Evolutionary conservation across 805 yeast genomes (phyloP).

Genomic region (Ogataea dorogensis): DNA sequence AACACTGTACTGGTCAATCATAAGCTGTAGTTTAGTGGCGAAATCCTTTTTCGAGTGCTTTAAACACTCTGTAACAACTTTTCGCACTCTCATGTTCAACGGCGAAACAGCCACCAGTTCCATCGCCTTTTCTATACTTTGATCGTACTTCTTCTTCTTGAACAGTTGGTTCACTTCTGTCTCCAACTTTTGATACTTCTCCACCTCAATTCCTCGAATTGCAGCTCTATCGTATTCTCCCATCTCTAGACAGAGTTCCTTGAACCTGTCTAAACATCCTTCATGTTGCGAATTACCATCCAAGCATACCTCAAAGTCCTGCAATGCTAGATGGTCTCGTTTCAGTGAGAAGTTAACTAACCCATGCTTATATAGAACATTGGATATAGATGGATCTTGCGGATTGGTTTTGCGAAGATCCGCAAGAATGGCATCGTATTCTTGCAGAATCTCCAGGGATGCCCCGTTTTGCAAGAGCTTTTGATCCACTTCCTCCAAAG

Average conservation of each 20-base stretch:
- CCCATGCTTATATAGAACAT: conserved; percentile 58
- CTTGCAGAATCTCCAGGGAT: conserved; percentile 29
- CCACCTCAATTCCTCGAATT: conserved; percentile 11
- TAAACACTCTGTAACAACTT: conserved; percentile 32
- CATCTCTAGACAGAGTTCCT: conserved; percentile 48
- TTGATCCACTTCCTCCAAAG: conserved; percentile 14
- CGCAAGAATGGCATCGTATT: conserved; percentile 28
- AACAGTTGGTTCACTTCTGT: conserved; percentile 1
- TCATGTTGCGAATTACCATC: conserved; percentile 30
- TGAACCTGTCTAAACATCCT: conserved; percentile 50
- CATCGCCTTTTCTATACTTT: conserved; percentile 33
- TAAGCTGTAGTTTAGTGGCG: conserved; percentile 18
- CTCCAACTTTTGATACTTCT: conserved; percentile 3
- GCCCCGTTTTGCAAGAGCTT: conserved; percentile 28
- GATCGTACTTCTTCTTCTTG: conserved; percentile 22
- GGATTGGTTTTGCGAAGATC: conserved; percentile 17
- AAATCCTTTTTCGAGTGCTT: conserved; percentile 16
- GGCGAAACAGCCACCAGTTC: conserved; percentile 44
- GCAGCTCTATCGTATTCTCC: conserved; percentile 47
- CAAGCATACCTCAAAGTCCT: conserved; percentile 49
- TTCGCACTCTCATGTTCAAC: conserved; percentile 37
- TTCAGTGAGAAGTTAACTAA: conserved; percentile 57
- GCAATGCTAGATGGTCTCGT: conserved; percentile 51
- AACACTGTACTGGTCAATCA: conserved; percentile 26
- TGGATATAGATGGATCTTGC: conserved; percentile 32